Evolutionary conservation across 2,329 filamentous ascomycete species (phyloP).

Genomic region (Diaporthe citri): DNA sequence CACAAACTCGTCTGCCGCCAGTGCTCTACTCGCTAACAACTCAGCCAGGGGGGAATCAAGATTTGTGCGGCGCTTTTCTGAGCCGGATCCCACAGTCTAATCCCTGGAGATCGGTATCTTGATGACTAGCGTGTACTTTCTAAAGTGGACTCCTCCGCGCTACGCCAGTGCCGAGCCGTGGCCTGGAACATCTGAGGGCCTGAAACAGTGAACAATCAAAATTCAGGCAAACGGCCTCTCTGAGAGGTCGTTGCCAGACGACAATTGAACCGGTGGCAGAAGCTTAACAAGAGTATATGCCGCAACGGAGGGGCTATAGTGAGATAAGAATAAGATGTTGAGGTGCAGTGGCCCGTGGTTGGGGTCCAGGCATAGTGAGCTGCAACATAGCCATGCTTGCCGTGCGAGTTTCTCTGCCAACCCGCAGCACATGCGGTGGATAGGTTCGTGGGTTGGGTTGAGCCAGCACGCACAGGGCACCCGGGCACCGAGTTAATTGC

Average conservation of each 20-base stretch:
- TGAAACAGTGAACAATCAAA: slow-evolving; percentile 18
- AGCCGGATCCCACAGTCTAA: slow-evolving; percentile 8
- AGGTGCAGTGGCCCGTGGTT: not conserved
- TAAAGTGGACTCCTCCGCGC: not conserved
- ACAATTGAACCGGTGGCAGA: not conserved
- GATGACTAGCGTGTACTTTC: not conserved
- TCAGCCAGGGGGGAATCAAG: not conserved
- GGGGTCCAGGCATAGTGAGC: not conserved
- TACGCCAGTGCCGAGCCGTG: not conserved
- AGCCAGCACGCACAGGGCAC: not conserved
- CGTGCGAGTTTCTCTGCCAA: not conserved
- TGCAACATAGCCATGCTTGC: not conserved
- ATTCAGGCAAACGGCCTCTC: not conserved
- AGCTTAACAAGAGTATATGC: slow-evolving; percentile 14
- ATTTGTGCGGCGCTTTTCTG: not conserved
- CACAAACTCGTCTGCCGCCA: not conserved
- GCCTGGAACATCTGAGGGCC: slow-evolving; percentile 5
- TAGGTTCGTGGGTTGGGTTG: not conserved
- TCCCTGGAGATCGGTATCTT: slow-evolving; percentile 24
- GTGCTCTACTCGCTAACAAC: not conserved
- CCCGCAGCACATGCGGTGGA: not conserved
- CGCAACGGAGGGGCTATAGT: not conserved
- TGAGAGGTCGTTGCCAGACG: not conserved
- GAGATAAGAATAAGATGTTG: not conserved
- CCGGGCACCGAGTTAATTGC: slow-evolving; percentile 16